Percentiles rank a stretch among this genome's conserved stretches.
Conservation (phyloP, 306 rosid genomes). For the Inga laurina region DNA sequence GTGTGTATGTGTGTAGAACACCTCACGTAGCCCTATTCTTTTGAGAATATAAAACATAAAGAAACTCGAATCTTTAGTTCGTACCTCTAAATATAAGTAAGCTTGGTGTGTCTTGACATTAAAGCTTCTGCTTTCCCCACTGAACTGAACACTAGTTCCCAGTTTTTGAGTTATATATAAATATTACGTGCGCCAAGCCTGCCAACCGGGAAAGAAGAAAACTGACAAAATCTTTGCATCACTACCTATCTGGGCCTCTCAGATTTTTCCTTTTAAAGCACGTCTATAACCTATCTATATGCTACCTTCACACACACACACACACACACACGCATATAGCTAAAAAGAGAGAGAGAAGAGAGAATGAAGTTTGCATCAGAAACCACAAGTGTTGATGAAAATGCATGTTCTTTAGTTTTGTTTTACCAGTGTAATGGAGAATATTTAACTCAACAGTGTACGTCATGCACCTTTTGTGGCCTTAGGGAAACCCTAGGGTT, state of each 20-base stretch:
- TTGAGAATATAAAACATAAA: not conserved
- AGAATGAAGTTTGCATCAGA: slow-evolving; percentile 49
- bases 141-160: not conserved
- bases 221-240: slow-evolving; percentile 19
- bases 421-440: slow-evolving; percentile 38
- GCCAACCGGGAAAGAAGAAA: slow-evolving; percentile 1
- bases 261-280: not conserved
- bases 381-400: slow-evolving; percentile 36
- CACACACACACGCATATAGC: too few relatives aligned
- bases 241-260: not conserved
- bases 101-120: not conserved
- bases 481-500: slow-evolving; percentile 37
- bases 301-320: not conserved
- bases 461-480: slow-evolving; percentile 45
- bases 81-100: not conserved
- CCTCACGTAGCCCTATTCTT: not conserved
- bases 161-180: not conserved
- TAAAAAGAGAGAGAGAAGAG: not conserved
- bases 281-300: not conserved
- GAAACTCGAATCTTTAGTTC: not conserved
- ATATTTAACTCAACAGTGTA: slow-evolving; percentile 44
- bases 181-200: not conserved
- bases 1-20: not conserved
- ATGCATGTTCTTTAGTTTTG: slow-evolving; percentile 21
- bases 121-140: slow-evolving; percentile 1